Conservation (phyloP, 352 stramenopile genomes). For the Globisporangium lucens region DNA sequence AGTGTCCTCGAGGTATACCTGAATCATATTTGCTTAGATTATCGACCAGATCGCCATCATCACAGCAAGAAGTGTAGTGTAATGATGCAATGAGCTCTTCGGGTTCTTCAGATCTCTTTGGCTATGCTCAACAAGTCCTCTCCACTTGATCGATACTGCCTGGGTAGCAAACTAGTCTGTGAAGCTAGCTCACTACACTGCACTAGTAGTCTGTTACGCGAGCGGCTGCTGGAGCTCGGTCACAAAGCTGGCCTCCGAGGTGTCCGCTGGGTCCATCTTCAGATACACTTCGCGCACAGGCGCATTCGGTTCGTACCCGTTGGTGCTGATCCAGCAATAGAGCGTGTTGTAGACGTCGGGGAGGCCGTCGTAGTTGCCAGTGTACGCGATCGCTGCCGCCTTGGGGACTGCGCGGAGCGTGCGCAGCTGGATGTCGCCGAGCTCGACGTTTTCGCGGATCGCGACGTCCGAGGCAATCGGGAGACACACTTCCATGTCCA, state of each 20-base stretch:
- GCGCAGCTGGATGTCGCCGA: conserved; percentile 23
- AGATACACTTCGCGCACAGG: conserved; percentile 45
- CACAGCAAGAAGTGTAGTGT: not conserved
- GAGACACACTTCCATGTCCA: conserved; percentile 52
- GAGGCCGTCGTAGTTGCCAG: conserved; percentile 29
- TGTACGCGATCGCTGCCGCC: conserved; percentile 34
- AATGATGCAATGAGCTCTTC: not conserved
- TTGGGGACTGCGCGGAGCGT: conserved; percentile 20
- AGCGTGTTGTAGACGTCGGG: conserved; percentile 27
- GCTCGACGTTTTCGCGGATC: conserved; percentile 13
- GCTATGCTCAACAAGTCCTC: not conserved
- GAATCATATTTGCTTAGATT: not conserved
- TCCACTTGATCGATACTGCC: not conserved
- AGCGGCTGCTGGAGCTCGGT: conserved; percentile 36
- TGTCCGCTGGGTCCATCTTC: conserved; percentile 25
- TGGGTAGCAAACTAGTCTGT: not conserved
- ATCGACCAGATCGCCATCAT: not conserved
- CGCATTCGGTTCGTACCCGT: conserved; percentile 26
- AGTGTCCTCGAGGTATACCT: not conserved
- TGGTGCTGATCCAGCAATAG: conserved; percentile 33
- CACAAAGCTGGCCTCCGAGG: conserved; percentile 18
- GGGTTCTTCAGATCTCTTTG: not conserved
- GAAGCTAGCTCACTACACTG: not conserved
- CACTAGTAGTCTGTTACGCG: conserved; percentile 5
- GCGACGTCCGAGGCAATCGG: conserved; percentile 25